Base-by-base conservation (phyloP, 306 rosid genomes). In the Comarum palustre region DNA sequence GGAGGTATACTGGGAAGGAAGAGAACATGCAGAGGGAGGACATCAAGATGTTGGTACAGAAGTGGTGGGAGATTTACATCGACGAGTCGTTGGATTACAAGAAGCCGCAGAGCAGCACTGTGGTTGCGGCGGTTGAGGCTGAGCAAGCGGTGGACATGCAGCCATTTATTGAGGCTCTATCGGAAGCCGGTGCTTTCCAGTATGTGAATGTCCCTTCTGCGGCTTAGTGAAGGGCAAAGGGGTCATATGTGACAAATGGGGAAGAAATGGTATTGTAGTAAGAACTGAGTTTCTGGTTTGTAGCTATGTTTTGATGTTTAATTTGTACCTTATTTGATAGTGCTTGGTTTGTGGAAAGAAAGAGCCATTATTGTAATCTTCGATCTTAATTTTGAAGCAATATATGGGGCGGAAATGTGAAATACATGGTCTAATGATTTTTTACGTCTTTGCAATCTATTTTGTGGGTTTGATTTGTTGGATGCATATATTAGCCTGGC, bases 1-100 rank as follows among this genome's bases (percentile, higher is more conserved):
- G 97, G 96, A 87, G 96, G 79, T 92, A 87, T 31, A 89, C 93
- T 0, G 93, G 96, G 54, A 83, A 82, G 61, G 97, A 89, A 52
- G 96, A 87, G 66, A 92, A 89, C 67, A 89, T 92, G 97, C 69
- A 89, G 42, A 87, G 97, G 74, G 96, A 89, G 43, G 97, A 92
- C 68, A 87, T 92, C 50, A 87, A 83, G 78, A 75, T 82, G 89
- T 16, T 92, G 65, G 93, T 92, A 41, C 32, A 84, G 68, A 92
- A 82, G 64, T 92, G 97, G 97, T 84, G 93, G 97, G 90, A 86
- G 2, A 75, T 89, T 4, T 87, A 89, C 77, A 43, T 79, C 0
- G 96, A 92, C 31, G 73, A 74, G 38, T 83, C 96, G 0, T 72
- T 89, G 70, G 90, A 89, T n/a, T 84, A 84, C 74, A 64, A 66